Base-by-base conservation (phyloP, 2,329 filamentous ascomycete genomes). In the Immersiporthe knoxdaviesiana region DNA sequence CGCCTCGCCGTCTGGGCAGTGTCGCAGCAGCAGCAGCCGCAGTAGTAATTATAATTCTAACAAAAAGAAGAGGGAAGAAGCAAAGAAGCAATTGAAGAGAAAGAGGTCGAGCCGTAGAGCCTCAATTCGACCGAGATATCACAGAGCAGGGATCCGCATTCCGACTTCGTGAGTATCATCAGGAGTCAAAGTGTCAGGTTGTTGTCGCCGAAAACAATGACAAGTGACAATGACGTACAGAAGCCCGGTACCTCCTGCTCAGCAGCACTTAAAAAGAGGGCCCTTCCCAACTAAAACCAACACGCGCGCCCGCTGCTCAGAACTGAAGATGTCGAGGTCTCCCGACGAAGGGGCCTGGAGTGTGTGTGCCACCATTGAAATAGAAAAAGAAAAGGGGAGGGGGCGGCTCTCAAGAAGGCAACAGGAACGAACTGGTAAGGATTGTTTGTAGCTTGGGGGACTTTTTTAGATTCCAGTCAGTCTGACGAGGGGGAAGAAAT, bases 161-260 rank as follows among this genome's bases (percentile, higher is more conserved):
- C n/a, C 35, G 32, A 60, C 18, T n/a, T 18, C 30, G 27, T 5
- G 8, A 60, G 59, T 12, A 35, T 12, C n/a, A 35, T 12, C n/a
- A n/a, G n/a, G 56, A 12, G 56, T 37, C 30, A 60, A 21, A 12
- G 5, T 12, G 37, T 39, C 37, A 24, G 16, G 16, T 21, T 21
- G 41, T 47, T 10, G 47, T 56, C 52, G 52, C 8, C 27, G 39
- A 41, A 6, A n/a, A 62, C n/a, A 41, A 44, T 41, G 37, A 39
- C 56, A 60, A 58, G 56, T 7, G 56, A 16, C 59, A 27, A 62
- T 62, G 59, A 62, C 59, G 59, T 62, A 62, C 58, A 60, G 35
- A 60, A 39, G n/a, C 32, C 52, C 12, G 27, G 52, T 27, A 56
- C 52, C 16, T 56, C 52, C 16, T 56, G 52, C 52, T 56, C 37